Evolutionary conservation across 2,329 filamentous ascomycete genomes (phyloP).

Genomic region (Nemania sp.): DNA sequence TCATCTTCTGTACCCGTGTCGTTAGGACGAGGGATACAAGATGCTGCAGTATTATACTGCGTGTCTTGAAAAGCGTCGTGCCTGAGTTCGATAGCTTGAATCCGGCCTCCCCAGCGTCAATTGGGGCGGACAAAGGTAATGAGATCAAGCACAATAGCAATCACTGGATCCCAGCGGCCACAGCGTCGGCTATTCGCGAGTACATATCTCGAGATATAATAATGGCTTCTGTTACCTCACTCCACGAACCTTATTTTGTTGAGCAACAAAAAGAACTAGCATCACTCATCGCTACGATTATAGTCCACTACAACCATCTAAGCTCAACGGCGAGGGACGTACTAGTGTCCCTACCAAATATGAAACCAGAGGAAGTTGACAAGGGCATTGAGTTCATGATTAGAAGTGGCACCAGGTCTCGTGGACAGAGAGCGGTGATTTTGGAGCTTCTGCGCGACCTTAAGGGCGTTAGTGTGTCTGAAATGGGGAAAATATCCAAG

Average conservation of each 20-base stretch:
- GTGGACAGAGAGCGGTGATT: conserved; percentile 83
- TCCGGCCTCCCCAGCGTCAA: conserved; percentile 13
- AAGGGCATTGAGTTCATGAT: conserved; percentile 71
- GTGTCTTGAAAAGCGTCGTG: conserved; percentile 87
- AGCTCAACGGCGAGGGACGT: conserved; percentile 79
- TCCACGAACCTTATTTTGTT: conserved; percentile 96
- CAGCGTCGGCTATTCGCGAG: conserved; percentile 79
- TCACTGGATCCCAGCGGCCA: conserved; percentile 63
- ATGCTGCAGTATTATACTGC: conserved; percentile 86
- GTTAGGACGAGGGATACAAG: conserved; percentile 90
- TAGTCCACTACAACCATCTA: conserved; percentile 77
- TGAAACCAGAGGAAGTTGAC: conserved; percentile 76
- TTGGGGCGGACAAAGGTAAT: conserved; percentile 16
- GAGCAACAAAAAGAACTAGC: conserved; percentile 95
- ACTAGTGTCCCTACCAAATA: conserved; percentile 82
- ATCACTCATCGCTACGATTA: conserved; percentile 85
- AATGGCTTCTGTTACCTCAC: conserved; percentile 87
- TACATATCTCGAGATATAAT: conserved; percentile 92
- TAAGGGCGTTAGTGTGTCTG: conserved; percentile 90
- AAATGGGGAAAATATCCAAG: conserved; percentile 85
- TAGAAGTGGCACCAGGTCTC: conserved; percentile 69
- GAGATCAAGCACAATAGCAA: conserved; percentile 47
- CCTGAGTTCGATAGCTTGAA: conserved; percentile 72
- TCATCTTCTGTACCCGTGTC: conserved; percentile 91
- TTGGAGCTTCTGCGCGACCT: conserved; percentile 87